Percentiles rank a stretch among this genome's conserved stretches.
phyloP scores from a whole-genome alignment of 1,284 basidiomycete genomes.

The Heterobasidion occidentale region DNA sequence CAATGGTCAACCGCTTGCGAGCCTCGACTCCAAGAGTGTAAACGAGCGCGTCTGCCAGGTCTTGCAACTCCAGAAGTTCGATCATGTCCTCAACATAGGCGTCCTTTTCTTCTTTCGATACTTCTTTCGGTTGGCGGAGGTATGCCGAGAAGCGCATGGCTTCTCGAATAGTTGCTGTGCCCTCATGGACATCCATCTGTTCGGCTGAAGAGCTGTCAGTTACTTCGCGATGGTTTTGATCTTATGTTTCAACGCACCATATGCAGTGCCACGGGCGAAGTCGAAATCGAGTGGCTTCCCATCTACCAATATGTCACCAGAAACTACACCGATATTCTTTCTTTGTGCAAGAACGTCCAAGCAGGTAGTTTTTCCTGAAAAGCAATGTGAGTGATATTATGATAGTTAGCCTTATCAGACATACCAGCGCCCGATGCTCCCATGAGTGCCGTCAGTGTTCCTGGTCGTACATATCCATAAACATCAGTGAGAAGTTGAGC shows the following conservation, averaged over 20 bases:
- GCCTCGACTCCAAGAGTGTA: conserved; percentile 68
- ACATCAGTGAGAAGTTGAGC: conserved; percentile 76
- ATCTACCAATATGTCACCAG: conserved; percentile 77
- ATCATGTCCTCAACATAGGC: conserved; percentile 75
- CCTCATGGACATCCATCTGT: conserved; percentile 87
- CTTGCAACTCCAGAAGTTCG: conserved; percentile 58
- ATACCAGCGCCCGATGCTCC: conserved; percentile 69
- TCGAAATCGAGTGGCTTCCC: conserved; percentile 68
- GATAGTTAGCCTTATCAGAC: conserved; percentile 1
- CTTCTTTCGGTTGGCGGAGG: conserved; percentile 72
- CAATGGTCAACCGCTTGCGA: conserved; percentile 83
- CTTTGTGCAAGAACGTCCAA: conserved; percentile 86
- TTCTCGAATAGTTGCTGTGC: conserved; percentile 83
- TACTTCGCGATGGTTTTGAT: background rate
- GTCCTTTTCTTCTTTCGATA: conserved; percentile 75
- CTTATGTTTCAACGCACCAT: conserved; percentile 20
- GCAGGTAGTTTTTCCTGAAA: conserved; percentile 61
- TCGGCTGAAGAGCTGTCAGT: conserved; percentile 38
- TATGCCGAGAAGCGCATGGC: conserved; percentile 87
- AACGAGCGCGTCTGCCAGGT: conserved; percentile 56
- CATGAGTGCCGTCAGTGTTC: conserved; percentile 76
- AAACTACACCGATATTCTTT: conserved; percentile 81
- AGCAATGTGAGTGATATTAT: background rate
- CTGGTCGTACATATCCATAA: conserved; percentile 84
- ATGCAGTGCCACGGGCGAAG: conserved; percentile 77